These are phyloP conservation scores for Endothia cerciana DNA, from an alignment of 2,329 filamentous ascomycete genomes.

Conservation along the genomic window DNA sequence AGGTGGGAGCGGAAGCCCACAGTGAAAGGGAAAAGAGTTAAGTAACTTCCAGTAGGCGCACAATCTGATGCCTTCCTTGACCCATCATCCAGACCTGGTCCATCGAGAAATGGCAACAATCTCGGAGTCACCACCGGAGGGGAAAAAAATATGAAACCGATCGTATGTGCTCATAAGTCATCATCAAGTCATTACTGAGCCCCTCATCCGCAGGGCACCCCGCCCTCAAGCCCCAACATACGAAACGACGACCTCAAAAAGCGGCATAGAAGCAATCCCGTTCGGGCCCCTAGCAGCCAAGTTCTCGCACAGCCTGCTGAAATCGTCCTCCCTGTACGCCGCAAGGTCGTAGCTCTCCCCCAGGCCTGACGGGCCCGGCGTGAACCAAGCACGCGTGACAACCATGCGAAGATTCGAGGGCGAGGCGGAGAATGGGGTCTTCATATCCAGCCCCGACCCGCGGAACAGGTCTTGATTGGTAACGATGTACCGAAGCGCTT, in stretches of 20 bases:
- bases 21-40: too few relatives aligned
- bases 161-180: not conserved
- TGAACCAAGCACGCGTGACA: slow-evolving; percentile 22
- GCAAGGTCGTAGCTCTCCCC: slow-evolving; percentile 26
- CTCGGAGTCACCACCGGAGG: too few relatives aligned
- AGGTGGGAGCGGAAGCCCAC: too few relatives aligned
- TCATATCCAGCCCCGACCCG: too few relatives aligned
- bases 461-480: slow-evolving; percentile 10
- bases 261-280: not conserved
- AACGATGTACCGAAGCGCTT: slow-evolving; percentile 20
- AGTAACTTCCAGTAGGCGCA: too few relatives aligned
- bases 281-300: not conserved
- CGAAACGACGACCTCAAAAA: slow-evolving; percentile 25
- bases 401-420: slow-evolving; percentile 7
- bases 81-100: too few relatives aligned
- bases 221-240: not conserved
- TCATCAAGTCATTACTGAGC: too few relatives aligned
- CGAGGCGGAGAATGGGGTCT: not conserved
- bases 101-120: too few relatives aligned
- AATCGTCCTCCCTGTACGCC: slow-evolving; percentile 23
- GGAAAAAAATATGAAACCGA: too few relatives aligned
- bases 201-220: too few relatives aligned
- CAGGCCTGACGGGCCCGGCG: not conserved
- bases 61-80: too few relatives aligned
- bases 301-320: slow-evolving; percentile 19